Conservation (phyloP, 2,329 filamentous ascomycete genomes). For the Cordyceps militaris region DNA sequence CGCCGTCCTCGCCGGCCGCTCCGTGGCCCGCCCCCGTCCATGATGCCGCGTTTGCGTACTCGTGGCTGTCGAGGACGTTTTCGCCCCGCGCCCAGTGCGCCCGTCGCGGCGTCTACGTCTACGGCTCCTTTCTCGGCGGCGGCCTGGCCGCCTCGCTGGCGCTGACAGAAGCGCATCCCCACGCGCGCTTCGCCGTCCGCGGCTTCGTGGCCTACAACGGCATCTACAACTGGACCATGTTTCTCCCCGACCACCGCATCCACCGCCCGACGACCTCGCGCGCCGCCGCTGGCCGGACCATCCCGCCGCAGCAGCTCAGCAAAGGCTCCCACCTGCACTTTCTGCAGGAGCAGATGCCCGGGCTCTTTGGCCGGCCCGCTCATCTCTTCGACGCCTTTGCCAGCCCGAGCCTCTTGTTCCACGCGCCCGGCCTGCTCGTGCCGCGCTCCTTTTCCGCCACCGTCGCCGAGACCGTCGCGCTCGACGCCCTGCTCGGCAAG, state of each 20-base stretch:
- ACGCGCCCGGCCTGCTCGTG: constrained; percentile 40
- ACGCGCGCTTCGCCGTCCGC: constrained; percentile 39
- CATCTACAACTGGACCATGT: constrained; percentile 58
- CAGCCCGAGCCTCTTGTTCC: constrained; percentile 52
- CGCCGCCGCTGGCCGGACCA: constrained; percentile 14
- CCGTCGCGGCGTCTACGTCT: constrained; percentile 38
- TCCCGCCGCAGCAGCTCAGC: constrained; percentile 17
- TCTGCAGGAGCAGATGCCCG: constrained; percentile 29
- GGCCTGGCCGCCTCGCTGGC: constrained; percentile 50
- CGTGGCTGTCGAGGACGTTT: constrained; percentile 43
- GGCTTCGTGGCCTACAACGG: constrained; percentile 52
- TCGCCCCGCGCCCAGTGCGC: constrained; percentile 26
- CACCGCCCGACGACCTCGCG: constrained; percentile 27
- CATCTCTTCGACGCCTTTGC: constrained; percentile 54
- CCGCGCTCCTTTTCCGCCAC: constrained; percentile 38
- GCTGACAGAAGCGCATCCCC: constrained; percentile 45
- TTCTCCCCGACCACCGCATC: constrained; percentile 46
- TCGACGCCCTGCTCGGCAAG: constrained; percentile 19
- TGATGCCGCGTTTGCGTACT: constrained; percentile 47
- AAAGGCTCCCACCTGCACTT: constrained; percentile 31
- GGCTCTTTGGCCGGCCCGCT: constrained; percentile 41
- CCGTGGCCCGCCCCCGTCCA: constrained; percentile 52
- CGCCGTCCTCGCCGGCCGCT: constrained; percentile 24
- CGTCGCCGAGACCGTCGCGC: constrained; percentile 21
- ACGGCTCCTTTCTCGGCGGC: constrained; percentile 52